phyloP scores from a whole-genome alignment of 1,284 basidiomycete species.

The Termitomyces sp. region DNA sequence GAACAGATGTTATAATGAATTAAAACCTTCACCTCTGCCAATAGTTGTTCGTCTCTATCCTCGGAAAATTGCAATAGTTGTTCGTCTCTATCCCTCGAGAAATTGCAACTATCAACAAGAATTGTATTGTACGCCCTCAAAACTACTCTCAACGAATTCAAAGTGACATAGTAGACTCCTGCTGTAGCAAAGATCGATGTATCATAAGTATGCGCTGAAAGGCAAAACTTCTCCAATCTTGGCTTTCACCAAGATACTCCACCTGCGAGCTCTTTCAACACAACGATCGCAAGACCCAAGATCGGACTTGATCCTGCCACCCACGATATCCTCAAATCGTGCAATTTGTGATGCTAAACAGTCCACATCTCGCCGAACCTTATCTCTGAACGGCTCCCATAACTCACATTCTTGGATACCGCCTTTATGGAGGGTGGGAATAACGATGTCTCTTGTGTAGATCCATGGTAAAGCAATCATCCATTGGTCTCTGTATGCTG shows the following conservation, averaged over 20 bases:
- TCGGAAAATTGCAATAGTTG: no score
- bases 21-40: no score
- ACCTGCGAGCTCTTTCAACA: neutral
- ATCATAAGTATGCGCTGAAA: constrained; percentile 3
- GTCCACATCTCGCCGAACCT: neutral
- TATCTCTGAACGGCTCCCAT: constrained; percentile 5
- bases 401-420: constrained; percentile 1
- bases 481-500: constrained; percentile 9
- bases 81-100: no score
- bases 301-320: neutral
- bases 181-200: neutral
- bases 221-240: constrained; percentile 1
- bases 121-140: no score
- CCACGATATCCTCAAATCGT: neutral
- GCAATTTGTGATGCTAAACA: neutral
- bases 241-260: neutral
- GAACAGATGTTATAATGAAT: no score
- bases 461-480: constrained; percentile 1
- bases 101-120: no score
- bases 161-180: no score
- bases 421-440: constrained; percentile 6
- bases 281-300: constrained; percentile 1
- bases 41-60: no score
- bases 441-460: neutral
- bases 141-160: no score